These are phyloP conservation scores for Fraxinus floribunda DNA, from an alignment of 305 asterid species.

Conservation along the genomic window DNA sequence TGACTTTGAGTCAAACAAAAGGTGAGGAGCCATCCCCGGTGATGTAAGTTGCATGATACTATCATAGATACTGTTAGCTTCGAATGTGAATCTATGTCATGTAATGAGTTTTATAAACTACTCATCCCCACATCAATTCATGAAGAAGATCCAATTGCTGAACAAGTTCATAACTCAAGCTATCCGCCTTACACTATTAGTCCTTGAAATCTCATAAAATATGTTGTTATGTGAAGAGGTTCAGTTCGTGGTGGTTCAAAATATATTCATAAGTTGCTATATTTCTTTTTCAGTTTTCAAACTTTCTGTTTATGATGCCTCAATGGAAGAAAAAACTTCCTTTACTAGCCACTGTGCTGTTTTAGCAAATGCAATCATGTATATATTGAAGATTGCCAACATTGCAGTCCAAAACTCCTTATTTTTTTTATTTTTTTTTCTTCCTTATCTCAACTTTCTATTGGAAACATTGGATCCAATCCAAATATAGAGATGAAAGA, in stretches of 20 bases:
- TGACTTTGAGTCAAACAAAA: not conserved
- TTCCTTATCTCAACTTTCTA: not conserved
- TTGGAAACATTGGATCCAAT: not conserved
- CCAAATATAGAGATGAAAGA: not conserved
- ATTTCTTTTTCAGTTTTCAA: not conserved
- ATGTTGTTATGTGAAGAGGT: not conserved
- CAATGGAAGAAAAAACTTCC: not conserved
- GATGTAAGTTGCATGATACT: not conserved
- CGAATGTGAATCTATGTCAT: not conserved
- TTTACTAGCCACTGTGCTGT: slow-evolving; percentile 12
- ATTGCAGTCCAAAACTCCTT: not conserved
- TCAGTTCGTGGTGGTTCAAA: not conserved
- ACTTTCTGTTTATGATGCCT: not conserved
- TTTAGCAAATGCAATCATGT: slow-evolving; percentile 19
- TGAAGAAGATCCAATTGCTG: slow-evolving; percentile 2
- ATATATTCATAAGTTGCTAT: not conserved
- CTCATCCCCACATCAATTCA: slow-evolving; percentile 1
- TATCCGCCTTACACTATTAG: slow-evolving; percentile 8
- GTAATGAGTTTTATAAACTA: slow-evolving; percentile 3
- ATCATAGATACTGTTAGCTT: not conserved
- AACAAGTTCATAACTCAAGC: not conserved
- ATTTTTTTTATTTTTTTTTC: not conserved
- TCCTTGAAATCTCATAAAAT: slow-evolving; percentile 5
- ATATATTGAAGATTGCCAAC: not conserved
- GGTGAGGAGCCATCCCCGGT: not conserved